Percentiles rank a stretch among this genome's conserved stretches.
phyloP scores from a whole-genome alignment of 2,329 filamentous ascomycete genomes.

The Aspergillus nomiae region DNA sequence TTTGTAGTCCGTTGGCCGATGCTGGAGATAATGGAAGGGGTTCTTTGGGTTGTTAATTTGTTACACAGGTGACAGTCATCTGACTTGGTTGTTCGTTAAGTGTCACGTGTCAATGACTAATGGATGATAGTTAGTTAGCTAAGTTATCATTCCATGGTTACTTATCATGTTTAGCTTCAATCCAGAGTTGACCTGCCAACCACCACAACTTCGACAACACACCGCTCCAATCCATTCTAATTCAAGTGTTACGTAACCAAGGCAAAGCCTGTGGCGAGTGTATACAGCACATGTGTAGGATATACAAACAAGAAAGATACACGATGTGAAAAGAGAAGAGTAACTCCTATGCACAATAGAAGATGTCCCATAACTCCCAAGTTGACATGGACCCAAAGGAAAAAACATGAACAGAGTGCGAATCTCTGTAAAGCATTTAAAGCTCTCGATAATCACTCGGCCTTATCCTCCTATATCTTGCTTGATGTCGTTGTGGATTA shows the following conservation, averaged over 20 bases:
- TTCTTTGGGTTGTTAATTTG: background rate
- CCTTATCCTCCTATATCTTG: conserved; percentile 74
- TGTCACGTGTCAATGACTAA: background rate
- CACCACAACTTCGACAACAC: background rate
- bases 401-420: background rate
- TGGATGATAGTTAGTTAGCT: too few species aligned
- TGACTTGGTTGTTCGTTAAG: background rate
- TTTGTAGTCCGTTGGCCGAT: background rate
- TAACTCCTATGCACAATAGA: background rate
- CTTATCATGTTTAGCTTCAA: background rate
- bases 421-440: conserved; percentile 35
- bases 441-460: conserved; percentile 91
- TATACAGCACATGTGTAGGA: background rate
- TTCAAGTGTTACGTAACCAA: background rate
- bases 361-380: background rate
- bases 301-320: conserved; percentile 1
- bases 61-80: background rate
- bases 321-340: background rate
- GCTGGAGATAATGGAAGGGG: background rate
- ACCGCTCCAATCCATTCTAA: background rate
- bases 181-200: background rate
- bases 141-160: background rate
- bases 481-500: conserved; percentile 88
- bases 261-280: background rate
- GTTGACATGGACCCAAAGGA: background rate